Evolutionary conservation across 805 yeast species (phyloP), one percentile per base, ranked within the genome.

Genomic region (Hanseniaspora opuntiae): DNA sequence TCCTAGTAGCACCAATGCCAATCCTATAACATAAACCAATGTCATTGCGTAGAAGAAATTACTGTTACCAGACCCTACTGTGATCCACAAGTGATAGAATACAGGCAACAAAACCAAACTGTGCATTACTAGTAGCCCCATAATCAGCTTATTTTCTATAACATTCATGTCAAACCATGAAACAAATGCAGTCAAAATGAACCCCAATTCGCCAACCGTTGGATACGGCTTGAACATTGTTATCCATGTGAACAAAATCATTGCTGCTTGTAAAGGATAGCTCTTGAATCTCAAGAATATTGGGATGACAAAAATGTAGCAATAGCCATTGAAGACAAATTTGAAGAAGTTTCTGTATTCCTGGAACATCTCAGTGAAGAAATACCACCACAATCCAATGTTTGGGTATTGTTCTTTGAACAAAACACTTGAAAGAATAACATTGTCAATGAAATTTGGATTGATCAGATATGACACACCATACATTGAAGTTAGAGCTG

Each of bases 361-460:
- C 53, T 84, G 93, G 68, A 93, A 93, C 79, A 93, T 85, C 67
- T 93, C 98, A 41, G 90, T 84, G 71, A 93, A 93, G 61, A 89
- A 81, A 70, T 93, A 93, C 99, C 99, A 93, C 99, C 99, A 93
- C 20, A 93, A 71, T 0, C 98, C 98, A 58, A 93, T 66, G 67
- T 93, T 93, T 28, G 98, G 98, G 5, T 47, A 51, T 16, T 44
- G 49, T 17, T 49, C 53, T 42, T 42, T 49, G 28, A 49, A 49
- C 5, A 49, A 28, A 24, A 35, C 36, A 22, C 28, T 20, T 1
- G 53, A 30, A 20, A 49, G n/a, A 4, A 49, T 35, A 11, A 41
- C 45, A 42, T 49, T 49, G 2, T 22, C 4, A 6, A 49, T 25
- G 30, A 49, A 49, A 4, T 22, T n/a, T 25, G 47, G 41, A 9